phyloP scores from a whole-genome alignment of 106 monocot species.

The Dendrobium officinale region DNA sequence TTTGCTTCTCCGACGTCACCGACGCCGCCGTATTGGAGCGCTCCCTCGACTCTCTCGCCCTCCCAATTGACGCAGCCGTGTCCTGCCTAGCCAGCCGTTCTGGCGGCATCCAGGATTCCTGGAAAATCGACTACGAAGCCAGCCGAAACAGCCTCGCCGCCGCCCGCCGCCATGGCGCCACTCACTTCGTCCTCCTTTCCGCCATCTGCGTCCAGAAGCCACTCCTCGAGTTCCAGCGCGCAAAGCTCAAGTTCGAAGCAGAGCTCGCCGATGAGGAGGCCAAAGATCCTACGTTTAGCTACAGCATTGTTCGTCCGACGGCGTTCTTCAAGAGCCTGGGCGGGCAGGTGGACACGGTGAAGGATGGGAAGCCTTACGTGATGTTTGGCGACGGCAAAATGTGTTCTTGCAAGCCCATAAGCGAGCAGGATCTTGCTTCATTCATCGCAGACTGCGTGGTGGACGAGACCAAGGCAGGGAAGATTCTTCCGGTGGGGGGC shows the following conservation, averaged over 20 bases:
- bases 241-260: conserved; percentile 88
- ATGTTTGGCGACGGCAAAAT: conserved; percentile 93
- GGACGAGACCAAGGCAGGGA: conserved; percentile 56
- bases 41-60: conserved; percentile 37
- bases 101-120: conserved; percentile 79
- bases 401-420: conserved; percentile 93
- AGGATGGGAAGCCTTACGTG: conserved; percentile 82
- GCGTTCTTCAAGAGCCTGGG: conserved; percentile 97
- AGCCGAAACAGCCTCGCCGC: conserved; percentile 60
- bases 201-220: conserved; percentile 98
- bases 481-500: conserved; percentile 73
- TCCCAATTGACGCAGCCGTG: conserved; percentile 59
- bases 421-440: conserved; percentile 79
- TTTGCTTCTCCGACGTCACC: conserved; percentile 95
- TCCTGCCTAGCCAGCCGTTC: conserved; percentile 89
- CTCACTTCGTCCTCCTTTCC: conserved; percentile 86
- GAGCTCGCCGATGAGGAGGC: conserved; percentile 39
- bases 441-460: conserved; percentile 80
- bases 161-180: conserved; percentile 51
- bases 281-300: conserved; percentile 42
- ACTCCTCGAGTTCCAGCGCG: conserved; percentile 89
- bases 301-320: conserved; percentile 93
- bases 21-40: conserved; percentile 34
- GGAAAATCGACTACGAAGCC: conserved; percentile 76
- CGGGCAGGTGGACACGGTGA: conserved; percentile 82